These are phyloP conservation scores for Russula sp. DNA, from an alignment of 768 basidiomycete species.

Conservation along the genomic window DNA sequence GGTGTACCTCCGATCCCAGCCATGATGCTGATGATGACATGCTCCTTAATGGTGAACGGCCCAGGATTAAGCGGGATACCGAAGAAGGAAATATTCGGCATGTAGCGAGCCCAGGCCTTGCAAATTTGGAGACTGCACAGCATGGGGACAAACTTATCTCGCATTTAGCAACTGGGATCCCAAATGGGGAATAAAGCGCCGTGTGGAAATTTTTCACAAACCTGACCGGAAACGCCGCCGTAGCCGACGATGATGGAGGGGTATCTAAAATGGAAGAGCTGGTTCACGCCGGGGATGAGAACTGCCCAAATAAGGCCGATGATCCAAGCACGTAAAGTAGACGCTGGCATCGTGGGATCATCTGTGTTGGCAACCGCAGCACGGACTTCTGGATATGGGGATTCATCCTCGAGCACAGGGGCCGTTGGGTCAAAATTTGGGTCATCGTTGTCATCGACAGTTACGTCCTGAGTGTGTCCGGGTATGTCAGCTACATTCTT, in stretches of 20 bases:
- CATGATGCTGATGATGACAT: conserved; percentile 52
- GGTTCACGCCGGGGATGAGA: conserved; percentile 69
- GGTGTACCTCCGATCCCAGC: conserved; percentile 38
- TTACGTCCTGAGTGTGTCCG: conserved; percentile 1
- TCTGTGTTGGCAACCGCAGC: conserved; percentile 51
- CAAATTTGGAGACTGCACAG: conserved; percentile 66
- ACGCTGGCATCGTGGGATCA: conserved; percentile 42
- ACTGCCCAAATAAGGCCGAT: conserved; percentile 49
- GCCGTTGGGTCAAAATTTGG: conserved; percentile 39
- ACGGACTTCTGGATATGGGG: conserved; percentile 55
- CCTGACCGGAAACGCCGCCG: no score
- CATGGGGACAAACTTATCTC: conserved; percentile 54
- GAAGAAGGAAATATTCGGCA: conserved; percentile 54
- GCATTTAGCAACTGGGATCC: conserved; percentile 4
- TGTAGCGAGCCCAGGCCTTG: conserved; percentile 51
- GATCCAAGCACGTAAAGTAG: conserved; percentile 41
- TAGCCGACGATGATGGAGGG: conserved; percentile 46
- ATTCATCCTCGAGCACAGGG: conserved; percentile 43
- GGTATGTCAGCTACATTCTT: no score
- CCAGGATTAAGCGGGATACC: conserved; percentile 60
- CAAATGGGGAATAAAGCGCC: not conserved
- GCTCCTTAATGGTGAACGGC: conserved; percentile 73
- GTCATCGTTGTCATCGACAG: conserved; percentile 36
- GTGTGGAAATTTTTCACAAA: no score
- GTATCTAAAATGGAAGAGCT: conserved; percentile 73